Evolutionary conservation across 1,139 yeast species (phyloP), one percentile per base, ranked within the genome.

Genomic region (Waltiozyma solani): DNA sequence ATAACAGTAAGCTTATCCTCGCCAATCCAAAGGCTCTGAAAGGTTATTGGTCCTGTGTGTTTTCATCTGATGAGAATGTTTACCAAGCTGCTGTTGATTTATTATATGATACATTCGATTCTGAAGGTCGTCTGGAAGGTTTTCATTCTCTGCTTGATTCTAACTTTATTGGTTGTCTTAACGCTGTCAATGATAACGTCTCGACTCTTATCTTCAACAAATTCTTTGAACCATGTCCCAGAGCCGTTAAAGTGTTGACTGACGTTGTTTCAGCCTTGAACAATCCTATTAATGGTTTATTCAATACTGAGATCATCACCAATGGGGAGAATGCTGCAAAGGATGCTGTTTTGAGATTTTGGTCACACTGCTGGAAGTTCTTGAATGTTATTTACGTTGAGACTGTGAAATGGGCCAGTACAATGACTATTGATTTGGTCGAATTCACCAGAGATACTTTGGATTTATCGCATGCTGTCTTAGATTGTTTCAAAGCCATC

Each of bases 381-480:
- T 60, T 89, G 45, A 73, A 74, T 35, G 70, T 79, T 69, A 71
- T 85, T 4, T 87, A 82, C 49, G 65, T 67, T 34, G 70, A 74
- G 40, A 84, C 95, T 1, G 64, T 83, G 19, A 57, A 58, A 8
- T 89, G 97, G 97, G 86, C 94, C 0, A 57, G 67, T 5, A 61
- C 51, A 3, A 12, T 15, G 4, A 15, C 20, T 15, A 4, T 27
- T 0, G 71, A 71, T 37, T 65, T 85, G 54, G 69, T 81, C 37
- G 93, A 84, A 45, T 87, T 86, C 49, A 84, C 96, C 15, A 74
- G 95, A 56, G 96, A 87, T 56, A 79, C 86, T 0, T 66, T 87
- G 39, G 96, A 89, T 48, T 67, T 84, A 37, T 80, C 95, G 48
- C 79, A 79, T 46, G 61, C 69, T 2, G 61, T 89, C 32, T 59